Evolutionary conservation across 1,284 basidiomycete genomes (phyloP), one percentile per base, ranked within the genome.

Genomic region (Omphalotus olearius): DNA sequence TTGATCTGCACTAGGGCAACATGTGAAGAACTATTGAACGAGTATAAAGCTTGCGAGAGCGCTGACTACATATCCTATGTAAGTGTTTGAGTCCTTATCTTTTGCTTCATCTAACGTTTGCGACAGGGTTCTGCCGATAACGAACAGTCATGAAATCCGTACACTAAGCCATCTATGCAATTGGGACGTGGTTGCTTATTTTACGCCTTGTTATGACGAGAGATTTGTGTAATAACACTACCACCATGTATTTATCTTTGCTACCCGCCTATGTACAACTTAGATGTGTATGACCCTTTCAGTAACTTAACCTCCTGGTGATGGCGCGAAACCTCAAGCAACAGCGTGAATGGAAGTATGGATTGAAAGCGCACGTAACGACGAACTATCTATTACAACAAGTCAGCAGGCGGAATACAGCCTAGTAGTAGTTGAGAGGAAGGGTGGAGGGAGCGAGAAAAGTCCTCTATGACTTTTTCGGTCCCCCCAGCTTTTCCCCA

Each of bases 41-140:
- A 96, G 64, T 96, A 96, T 71, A 88, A 90, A 61, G 93, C 93
- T 48, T 94, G 91, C 66, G 93, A 96, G 70, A 92, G 85, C 63
- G 78, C 90, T 11, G 91, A 94, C 64, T 97, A 97, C 67, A 92
- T 60, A 45, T 62, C 59, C 46, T 64, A 61, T 58, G 58, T 57
- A 44, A 51, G 57, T 47, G 9, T n/a, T n/a, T n/a, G n/a, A n/a
- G n/a, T n/a, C n/a, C 30, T 13, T 60, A 2, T 26, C 33, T n/a
- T 28, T 33, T 1, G 18, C 11, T 9, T 41, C 10, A 20, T 3
- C n/a, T 42, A 16, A 25, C 28, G 5, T 17, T 23, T 10, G 17
- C 43, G 25, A 16, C 53, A 54, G 53, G 53, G 50, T 46, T 20
- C 54, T 1, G 17, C 45, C 30, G 54, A 55, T 2, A 45, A 46